Percentiles rank a stretch among this genome's conserved stretches.
phyloP scores from a whole-genome alignment of 2,329 filamentous ascomycete genomes.

The Cladosporium velox region DNA sequence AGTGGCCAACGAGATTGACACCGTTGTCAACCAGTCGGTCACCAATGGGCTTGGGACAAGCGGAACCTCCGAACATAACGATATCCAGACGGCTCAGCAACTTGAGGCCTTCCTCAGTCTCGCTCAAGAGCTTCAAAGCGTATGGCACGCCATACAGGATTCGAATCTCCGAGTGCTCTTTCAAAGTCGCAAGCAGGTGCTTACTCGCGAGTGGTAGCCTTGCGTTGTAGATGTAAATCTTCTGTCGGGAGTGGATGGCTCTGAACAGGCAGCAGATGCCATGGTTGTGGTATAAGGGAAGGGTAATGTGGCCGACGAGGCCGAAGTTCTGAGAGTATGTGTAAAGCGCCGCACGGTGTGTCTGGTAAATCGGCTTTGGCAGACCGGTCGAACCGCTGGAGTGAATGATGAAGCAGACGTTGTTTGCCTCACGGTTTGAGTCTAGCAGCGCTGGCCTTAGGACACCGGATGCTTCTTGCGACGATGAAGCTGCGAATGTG shows the following conservation, averaged over 20 bases:
- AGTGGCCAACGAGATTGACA: conserved; percentile 29
- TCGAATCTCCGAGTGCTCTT: conserved; percentile 39
- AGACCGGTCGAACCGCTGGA: conserved; percentile 60
- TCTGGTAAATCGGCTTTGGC: conserved; percentile 62
- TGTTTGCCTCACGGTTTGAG: conserved; percentile 30
- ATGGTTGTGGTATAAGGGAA: conserved; percentile 60
- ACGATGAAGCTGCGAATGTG: conserved; percentile 25
- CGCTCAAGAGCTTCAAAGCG: conserved; percentile 60
- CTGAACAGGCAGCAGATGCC: conserved; percentile 57
- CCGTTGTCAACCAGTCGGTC: conserved; percentile 28
- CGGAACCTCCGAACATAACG: conserved; percentile 32
- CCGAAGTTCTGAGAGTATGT: conserved; percentile 48
- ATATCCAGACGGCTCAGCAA: conserved; percentile 25
- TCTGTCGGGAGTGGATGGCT: conserved; percentile 51
- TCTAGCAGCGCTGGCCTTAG: conserved; percentile 29
- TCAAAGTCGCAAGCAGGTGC: conserved; percentile 28
- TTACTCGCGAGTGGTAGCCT: conserved; percentile 52
- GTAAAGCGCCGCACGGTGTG: conserved; percentile 50
- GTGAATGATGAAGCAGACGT: conserved; percentile 47
- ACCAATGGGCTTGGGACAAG: conserved; percentile 30
- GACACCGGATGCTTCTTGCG: not conserved
- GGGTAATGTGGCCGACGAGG: conserved; percentile 53
- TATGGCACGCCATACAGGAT: conserved; percentile 65
- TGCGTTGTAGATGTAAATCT: conserved; percentile 56
- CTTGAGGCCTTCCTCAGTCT: conserved; percentile 52